Base-by-base conservation (phyloP, 805 yeast species). In the Starmerella scarabaei region DNA sequence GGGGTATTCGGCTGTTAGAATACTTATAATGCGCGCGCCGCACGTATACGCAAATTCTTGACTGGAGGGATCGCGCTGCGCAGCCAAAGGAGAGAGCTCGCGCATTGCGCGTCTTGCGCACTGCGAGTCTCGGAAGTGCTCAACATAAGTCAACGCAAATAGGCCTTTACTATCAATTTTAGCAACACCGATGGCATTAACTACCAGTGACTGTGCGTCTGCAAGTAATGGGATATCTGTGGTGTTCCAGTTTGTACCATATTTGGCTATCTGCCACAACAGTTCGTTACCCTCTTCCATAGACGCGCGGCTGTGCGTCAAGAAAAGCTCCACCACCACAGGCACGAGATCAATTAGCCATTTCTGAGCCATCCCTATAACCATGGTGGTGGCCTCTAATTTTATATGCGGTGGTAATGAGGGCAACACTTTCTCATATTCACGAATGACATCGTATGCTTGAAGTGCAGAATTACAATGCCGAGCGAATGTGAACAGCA, bases 141-240 rank as follows among this genome's bases (percentile, higher is more conserved):
- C 38, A 14, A 40, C 29, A 33, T 53, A 55, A 4, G 60, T 56
- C 28, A 58, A 35, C 8, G 55, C 54, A 16, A 55, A 40, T 16
- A 51, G 42, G 5, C 62, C 62, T 40, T 58, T 57, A 3, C 53
- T 39, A 37, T 57, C 60, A 6, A 58, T 9, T 2, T 30, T 30
- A 11, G 23, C 24, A 6, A 26, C 24, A 9, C 44, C 51, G 38
- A 53, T 41, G 3, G 41, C 47, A 19, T 28, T 38, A 2, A 54
- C 55, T 17, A 57, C 33, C 21, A 45, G 30, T 20, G 47, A 40
- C 32, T 53, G 57, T 2, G 59, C 59, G 17, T 50, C 50, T 4
- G 45, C 33, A 8, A 56, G 42, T 14, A 44, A 35, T 14, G 43
- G 37, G 5, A 46, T 36, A 15, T 53, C 54, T 2, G 36, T 35